Base-by-base conservation (phyloP, 2,329 filamentous ascomycete genomes). In the Stemphylium beticola region DNA sequence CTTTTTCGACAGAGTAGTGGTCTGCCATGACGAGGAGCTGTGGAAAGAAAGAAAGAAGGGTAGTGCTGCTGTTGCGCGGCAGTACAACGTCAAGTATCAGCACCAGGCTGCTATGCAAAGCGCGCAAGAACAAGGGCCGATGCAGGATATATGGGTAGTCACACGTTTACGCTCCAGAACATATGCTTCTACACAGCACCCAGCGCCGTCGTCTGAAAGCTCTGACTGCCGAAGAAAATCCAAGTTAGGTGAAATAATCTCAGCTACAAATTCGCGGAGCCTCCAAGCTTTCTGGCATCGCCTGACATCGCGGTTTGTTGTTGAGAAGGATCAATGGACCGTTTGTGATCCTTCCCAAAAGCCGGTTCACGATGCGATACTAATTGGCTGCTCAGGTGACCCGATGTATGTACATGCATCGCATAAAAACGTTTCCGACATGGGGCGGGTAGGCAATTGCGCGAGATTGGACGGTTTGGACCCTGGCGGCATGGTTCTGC, bases 1-100 rank as follows among this genome's bases (percentile, higher is more conserved):
- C 55, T 41, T 65, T 68, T 44, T 63, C 60, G 14, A 33, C 22
- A 6, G 44, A 37, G 12, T 31, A 44, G 14, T 46, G 10, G 26
- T 60, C 49, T 12, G 43, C 29, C 51, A 61, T 55, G 14, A 22
- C 29, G 20, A 11, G 4, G 26, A 38, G 17, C 9, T 34, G 29
- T 34, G 29, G 18, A 20, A 44, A 11, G 26, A 11, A 26, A 12
- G 36, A 33, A 15, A 11, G 20, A 22, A 22, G 29, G 20, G 15
- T 7, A 22, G 15, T 22, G 14, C 10, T 22, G 36, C 14, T 26
- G 43, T 20, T 22, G 22, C 22, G 22, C 22, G 22, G 22, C 20
- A 18, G 15, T 8, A 46, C 33, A n/a, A 20, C n/a, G n/a, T 46
- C n/a, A 45, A 29, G 33, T 47, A 42, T 26, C 34, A 33, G 29